Evolutionary conservation across 805 yeast genomes (phyloP).

Genomic region (Candida ovalis): DNA sequence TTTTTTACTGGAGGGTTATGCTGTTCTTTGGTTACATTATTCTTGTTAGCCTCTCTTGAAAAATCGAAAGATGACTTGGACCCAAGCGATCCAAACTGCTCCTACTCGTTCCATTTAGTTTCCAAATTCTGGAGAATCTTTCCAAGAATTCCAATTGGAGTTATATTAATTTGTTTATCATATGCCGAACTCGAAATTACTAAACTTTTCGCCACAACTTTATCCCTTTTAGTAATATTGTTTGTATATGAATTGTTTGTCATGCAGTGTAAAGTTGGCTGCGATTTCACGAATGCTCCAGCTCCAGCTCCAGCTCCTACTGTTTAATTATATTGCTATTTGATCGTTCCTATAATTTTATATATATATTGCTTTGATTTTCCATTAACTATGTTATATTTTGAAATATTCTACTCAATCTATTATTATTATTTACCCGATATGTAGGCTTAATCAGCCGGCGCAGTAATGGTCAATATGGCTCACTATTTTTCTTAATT

Average conservation of each 20-base stretch:
- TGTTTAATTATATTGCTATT: no score
- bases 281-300: neutral
- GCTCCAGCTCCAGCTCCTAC: no score
- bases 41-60: slow-evolving; percentile 42
- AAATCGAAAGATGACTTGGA: slow-evolving; percentile 35
- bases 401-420: no score
- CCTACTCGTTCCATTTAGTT: slow-evolving; percentile 35
- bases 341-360: no score
- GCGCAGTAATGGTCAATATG: no score
- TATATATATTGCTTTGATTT: no score
- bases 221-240: slow-evolving; percentile 8
- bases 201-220: slow-evolving; percentile 11
- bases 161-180: slow-evolving; percentile 8
- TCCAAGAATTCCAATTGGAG: slow-evolving; percentile 9
- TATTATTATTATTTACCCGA: no score
- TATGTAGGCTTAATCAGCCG: no score
- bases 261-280: neutral
- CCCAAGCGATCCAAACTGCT: slow-evolving; percentile 24
- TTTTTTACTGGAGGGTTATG: slow-evolving; percentile 53
- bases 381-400: no score
- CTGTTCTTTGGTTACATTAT: slow-evolving; percentile 38
- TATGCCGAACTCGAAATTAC: slow-evolving; percentile 12
- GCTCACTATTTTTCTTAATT: no score
- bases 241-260: slow-evolving; percentile 13
- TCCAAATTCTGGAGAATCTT: slow-evolving; percentile 15